Conservation (phyloP, 495 filamentous ascomycete species). For the Tuber melanosporum region DNA sequence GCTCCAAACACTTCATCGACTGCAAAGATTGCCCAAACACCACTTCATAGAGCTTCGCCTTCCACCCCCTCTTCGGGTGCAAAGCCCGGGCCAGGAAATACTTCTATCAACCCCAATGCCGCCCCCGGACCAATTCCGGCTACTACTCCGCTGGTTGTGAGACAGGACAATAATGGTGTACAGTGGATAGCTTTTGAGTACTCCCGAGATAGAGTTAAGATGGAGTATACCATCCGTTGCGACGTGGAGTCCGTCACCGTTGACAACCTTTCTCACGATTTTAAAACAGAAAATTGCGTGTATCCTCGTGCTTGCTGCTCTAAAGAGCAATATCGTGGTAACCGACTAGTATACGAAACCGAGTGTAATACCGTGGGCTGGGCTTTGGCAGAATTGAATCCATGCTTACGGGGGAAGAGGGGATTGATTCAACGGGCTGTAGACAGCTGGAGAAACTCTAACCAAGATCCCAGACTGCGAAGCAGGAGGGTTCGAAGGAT, state of each 20-base stretch:
- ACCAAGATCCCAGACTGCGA: slow-evolving; percentile 83
- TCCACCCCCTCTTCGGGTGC: slow-evolving; percentile 45
- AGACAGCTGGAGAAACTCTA: slow-evolving; percentile 98
- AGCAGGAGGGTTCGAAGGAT: slow-evolving; percentile 86
- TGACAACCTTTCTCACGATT: slow-evolving; percentile 73
- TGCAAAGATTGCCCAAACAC: slow-evolving; percentile 52
- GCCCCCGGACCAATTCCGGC: slow-evolving; percentile 98
- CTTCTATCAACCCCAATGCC: slow-evolving; percentile 72
- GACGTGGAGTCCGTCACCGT: slow-evolving; percentile 95
- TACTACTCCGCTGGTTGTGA: slow-evolving; percentile 87
- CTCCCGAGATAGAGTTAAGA: slow-evolving; percentile 93
- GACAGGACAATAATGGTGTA: slow-evolving; percentile 92
- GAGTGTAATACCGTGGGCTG: slow-evolving; percentile 98
- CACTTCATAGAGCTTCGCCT: slow-evolving; percentile 43
- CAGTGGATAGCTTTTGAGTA: slow-evolving; percentile 99
- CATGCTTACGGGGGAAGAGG: slow-evolving; percentile 80
- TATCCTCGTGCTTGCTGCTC: slow-evolving; percentile 90
- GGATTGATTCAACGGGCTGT: slow-evolving; percentile 94
- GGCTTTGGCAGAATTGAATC: slow-evolving; percentile 90
- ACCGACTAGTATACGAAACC: slow-evolving; percentile 90
- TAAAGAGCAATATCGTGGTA: slow-evolving; percentile 93
- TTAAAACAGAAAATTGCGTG: slow-evolving; percentile 97
- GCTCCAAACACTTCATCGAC: slow-evolving; percentile 50
- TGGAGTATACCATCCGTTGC: slow-evolving; percentile 98
- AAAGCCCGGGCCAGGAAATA: slow-evolving; percentile 46